phyloP scores from a whole-genome alignment of 257 asterid genomes.

The Eucommia ulmoides region DNA sequence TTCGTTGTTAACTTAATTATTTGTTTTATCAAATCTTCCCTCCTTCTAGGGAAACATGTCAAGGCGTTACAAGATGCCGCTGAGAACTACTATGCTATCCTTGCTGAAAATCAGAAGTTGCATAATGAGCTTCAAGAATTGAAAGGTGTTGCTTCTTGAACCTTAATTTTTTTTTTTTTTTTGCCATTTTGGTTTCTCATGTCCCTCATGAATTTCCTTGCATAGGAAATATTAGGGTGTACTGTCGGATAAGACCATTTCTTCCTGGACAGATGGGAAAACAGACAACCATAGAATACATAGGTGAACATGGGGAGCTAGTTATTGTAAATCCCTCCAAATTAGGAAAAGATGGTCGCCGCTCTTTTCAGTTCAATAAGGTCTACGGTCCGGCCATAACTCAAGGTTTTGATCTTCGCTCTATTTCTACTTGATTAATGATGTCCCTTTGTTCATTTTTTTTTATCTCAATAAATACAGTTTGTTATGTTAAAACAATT shows the following conservation, averaged over 20 bases:
- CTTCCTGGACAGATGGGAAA: constrained; percentile 67
- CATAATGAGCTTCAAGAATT: constrained; percentile 82
- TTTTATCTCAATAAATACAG: not conserved
- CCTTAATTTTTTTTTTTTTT: constrained; percentile 1
- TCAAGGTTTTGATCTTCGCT: constrained; percentile 50
- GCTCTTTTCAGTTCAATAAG: constrained; percentile 74
- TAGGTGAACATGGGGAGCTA: constrained; percentile 88
- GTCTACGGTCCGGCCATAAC: constrained; percentile 63
- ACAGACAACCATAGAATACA: constrained; percentile 48
- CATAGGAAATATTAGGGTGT: constrained; percentile 89
- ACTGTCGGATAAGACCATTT: constrained; percentile 91
- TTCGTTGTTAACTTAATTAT: not conserved
- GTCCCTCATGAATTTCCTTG: constrained; percentile 11
- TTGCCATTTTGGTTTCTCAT: not conserved
- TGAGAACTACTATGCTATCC: constrained; percentile 37
- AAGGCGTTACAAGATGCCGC: constrained; percentile 45
- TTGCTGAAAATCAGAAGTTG: constrained; percentile 58
- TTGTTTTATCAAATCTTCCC: not conserved
- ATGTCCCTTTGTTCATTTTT: not conserved
- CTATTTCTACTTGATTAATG: not conserved
- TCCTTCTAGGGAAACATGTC: constrained; percentile 35
- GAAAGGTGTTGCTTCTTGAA: constrained; percentile 37
- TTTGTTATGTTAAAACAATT: not conserved
- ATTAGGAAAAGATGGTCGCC: constrained; percentile 82
- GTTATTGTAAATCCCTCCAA: constrained; percentile 60